Evolutionary conservation across 192 early-diverging fungal species (phyloP).

Genomic region (Phlyctochytrium arcticum): DNA sequence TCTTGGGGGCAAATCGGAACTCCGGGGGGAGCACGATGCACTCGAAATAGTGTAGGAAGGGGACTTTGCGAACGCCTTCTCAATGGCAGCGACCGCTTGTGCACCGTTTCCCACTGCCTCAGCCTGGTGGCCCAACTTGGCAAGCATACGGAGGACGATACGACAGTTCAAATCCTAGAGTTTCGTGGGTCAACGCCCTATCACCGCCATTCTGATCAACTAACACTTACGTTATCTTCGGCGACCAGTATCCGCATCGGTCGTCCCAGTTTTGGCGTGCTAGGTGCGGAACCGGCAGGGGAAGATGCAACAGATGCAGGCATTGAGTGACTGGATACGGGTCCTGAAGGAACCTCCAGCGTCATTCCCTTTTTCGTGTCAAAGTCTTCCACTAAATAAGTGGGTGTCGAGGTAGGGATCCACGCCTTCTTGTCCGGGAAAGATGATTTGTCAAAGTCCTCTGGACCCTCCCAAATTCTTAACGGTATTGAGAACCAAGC

Average conservation of each 20-base stretch:
- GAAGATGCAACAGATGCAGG: neutral
- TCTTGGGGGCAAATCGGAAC: too few species aligned
- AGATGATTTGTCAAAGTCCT: too few species aligned
- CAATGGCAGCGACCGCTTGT: neutral
- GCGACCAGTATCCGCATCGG: slow-evolving; percentile 2
- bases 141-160: neutral
- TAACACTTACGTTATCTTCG: slow-evolving; percentile 3
- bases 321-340: too few species aligned
- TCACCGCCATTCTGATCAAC: too few species aligned
- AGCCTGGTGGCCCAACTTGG: slow-evolving; percentile 1
- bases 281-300: neutral
- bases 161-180: neutral
- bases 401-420: too few species aligned
- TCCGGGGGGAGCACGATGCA: too few species aligned
- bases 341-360: too few species aligned
- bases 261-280: neutral
- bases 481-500: neutral
- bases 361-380: too few species aligned
- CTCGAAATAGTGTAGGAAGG: neutral
- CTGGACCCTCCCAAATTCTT: neutral
- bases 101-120: neutral
- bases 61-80: neutral
- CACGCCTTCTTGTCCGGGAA: too few species aligned
- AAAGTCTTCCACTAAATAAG: too few species aligned
- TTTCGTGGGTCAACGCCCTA: too few species aligned